Percentiles rank a stretch among this genome's conserved stretches.
phyloP scores from a whole-genome alignment of 768 basidiomycete species.

The Pleurotus cornucopiae region DNA sequence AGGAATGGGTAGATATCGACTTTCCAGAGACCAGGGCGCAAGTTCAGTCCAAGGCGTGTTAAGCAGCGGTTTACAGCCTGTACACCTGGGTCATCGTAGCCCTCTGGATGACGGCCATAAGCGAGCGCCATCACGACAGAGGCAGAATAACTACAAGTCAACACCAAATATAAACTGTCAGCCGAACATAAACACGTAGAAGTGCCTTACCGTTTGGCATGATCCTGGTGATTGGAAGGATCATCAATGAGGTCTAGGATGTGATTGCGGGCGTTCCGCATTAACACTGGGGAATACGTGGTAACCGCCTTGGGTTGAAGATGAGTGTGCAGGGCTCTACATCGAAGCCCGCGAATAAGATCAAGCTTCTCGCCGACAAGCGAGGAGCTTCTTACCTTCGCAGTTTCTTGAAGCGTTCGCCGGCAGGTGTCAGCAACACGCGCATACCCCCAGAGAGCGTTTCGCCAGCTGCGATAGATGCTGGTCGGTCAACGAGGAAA shows the following conservation, averaged over 20 bases:
- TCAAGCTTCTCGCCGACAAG: not conserved
- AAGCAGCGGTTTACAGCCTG: conserved; percentile 42
- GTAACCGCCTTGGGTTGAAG: conserved; percentile 49
- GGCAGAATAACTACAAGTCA: conserved; percentile 36
- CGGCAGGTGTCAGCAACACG: conserved; percentile 49
- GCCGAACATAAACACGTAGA: not conserved
- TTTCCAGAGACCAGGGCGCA: conserved; percentile 41
- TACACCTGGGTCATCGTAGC: conserved; percentile 42
- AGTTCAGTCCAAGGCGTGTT: conserved; percentile 37
- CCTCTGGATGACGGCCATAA: conserved; percentile 39
- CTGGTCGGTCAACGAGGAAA: conserved; percentile 49
- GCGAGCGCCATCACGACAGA: conserved; percentile 48
- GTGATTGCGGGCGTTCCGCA: conserved; percentile 37
- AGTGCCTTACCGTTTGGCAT: conserved; percentile 38
- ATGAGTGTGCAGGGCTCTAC: conserved; percentile 54
- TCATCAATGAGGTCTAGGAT: conserved; percentile 39
- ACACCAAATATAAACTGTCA: not conserved
- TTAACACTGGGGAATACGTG: conserved; percentile 46
- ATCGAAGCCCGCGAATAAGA: not conserved
- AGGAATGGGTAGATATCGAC: conserved; percentile 46
- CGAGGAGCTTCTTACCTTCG: conserved; percentile 34
- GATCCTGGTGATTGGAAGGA: conserved; percentile 47
- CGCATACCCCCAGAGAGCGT: conserved; percentile 57
- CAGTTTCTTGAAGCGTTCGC: conserved; percentile 58
- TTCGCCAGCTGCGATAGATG: conserved; percentile 54